Conservation (phyloP, 2,329 filamentous ascomycete species). For the Periglandula ipomoeae region DNA sequence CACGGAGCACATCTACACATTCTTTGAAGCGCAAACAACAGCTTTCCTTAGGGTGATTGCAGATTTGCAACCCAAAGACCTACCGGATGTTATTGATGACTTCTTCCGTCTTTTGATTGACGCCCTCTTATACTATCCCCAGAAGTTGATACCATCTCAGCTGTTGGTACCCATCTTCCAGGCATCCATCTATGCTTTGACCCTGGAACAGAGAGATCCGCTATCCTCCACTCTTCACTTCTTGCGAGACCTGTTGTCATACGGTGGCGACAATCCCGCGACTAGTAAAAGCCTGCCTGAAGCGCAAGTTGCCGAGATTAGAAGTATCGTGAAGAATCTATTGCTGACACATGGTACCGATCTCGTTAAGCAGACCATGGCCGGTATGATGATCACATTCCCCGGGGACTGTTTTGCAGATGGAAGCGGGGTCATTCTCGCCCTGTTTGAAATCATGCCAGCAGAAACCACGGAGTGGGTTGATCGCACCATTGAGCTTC, state of each 20-base stretch:
- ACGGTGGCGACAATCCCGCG: slow-evolving; percentile 67
- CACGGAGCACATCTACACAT: slow-evolving; percentile 80
- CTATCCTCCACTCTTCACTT: slow-evolving; percentile 89
- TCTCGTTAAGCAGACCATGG: slow-evolving; percentile 81
- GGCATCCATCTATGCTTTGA: slow-evolving; percentile 77
- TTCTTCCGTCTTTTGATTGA: slow-evolving; percentile 93
- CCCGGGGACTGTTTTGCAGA: slow-evolving; percentile 93
- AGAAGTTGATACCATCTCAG: slow-evolving; percentile 68
- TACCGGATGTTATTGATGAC: slow-evolving; percentile 84
- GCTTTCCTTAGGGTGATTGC: slow-evolving; percentile 85
- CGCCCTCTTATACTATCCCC: slow-evolving; percentile 85
- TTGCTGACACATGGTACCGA: slow-evolving; percentile 62
- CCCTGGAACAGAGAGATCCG: slow-evolving; percentile 84
- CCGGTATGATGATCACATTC: slow-evolving; percentile 99
- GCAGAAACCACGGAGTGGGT: slow-evolving; percentile 74
- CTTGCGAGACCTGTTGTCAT: slow-evolving; percentile 81
- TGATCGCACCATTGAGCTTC: slow-evolving; percentile 69
- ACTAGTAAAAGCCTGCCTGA: slow-evolving; percentile 48
- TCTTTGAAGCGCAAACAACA: slow-evolving; percentile 89
- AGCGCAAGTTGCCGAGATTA: slow-evolving; percentile 59
- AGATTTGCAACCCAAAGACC: slow-evolving; percentile 63
- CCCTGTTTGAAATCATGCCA: slow-evolving; percentile 80
- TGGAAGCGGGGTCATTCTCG: slow-evolving; percentile 83
- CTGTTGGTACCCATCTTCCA: slow-evolving; percentile 78
- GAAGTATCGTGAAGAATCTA: slow-evolving; percentile 62